phyloP scores from a whole-genome alignment of 441 rosid genomes.

The Cnidoscolus chayamansa region DNA sequence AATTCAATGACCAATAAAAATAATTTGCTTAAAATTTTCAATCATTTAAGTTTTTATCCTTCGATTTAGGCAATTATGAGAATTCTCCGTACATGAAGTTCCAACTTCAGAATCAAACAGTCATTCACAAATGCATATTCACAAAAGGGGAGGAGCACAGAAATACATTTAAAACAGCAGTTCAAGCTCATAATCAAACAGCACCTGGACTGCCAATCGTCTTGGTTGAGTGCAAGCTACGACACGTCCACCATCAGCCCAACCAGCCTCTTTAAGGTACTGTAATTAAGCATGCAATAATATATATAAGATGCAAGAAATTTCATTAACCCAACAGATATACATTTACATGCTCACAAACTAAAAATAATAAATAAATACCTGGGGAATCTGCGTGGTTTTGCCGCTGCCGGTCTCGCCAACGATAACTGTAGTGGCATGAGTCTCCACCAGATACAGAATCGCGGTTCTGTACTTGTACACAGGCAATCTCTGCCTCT shows the following conservation, averaged over 20 bases:
- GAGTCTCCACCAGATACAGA: constrained; percentile 81
- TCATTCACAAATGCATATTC: not conserved
- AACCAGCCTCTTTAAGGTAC: constrained; percentile 96
- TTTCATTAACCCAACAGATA: not conserved
- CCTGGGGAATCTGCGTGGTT: constrained; percentile 98
- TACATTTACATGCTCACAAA: not conserved
- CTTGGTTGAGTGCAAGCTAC: constrained; percentile 99
- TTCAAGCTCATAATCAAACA: constrained; percentile 16
- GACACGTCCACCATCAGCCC: constrained; percentile 95
- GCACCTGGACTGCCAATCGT: constrained; percentile 92
- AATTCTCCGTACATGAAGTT: not conserved
- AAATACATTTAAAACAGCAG: not conserved
- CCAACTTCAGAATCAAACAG: not conserved
- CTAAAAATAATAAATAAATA: constrained; percentile 14
- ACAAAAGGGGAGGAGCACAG: not conserved
- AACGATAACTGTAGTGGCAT: constrained; percentile 80
- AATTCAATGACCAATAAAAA: not conserved
- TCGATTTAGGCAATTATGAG: not conserved
- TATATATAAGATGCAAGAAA: not conserved
- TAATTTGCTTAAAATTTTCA: not conserved
- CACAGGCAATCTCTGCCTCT: constrained; percentile 85
- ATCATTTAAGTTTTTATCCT: not conserved
- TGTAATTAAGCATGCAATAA: constrained; percentile 32
- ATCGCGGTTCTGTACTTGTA: constrained; percentile 76
- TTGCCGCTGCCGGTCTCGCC: constrained; percentile 99